phyloP scores from a whole-genome alignment of 345 rosid genomes.

The Aquilaria malaccensis region DNA sequence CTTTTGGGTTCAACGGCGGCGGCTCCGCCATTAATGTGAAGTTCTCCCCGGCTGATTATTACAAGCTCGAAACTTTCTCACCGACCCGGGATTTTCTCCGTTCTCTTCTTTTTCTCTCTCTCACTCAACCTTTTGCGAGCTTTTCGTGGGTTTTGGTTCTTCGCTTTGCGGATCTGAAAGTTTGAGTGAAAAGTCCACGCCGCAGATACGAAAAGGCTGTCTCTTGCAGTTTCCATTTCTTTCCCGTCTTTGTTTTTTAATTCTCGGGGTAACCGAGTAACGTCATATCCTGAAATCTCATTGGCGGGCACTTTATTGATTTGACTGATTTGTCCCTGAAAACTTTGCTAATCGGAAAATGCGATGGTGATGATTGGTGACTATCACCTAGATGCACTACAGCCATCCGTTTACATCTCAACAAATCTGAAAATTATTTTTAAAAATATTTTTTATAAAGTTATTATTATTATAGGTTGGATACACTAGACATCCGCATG shows the following conservation, averaged over 20 bases:
- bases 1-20: slow-evolving; percentile 24
- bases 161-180: slow-evolving; percentile 24
- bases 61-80: not conserved
- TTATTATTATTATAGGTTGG: too few relatives aligned
- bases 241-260: not conserved
- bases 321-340: slow-evolving; percentile 7
- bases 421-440: too few relatives aligned
- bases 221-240: not conserved
- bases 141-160: too few relatives aligned
- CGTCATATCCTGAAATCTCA: not conserved
- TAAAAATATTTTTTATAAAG: too few relatives aligned
- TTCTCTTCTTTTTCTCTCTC: too few relatives aligned
- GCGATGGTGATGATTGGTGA: too few relatives aligned
- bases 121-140: not conserved
- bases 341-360: not conserved
- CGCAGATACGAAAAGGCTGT: slow-evolving; percentile 1
- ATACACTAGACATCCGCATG: too few relatives aligned
- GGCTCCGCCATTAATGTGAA: not conserved
- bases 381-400: too few relatives aligned
- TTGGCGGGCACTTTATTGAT: not conserved
- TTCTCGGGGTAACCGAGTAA: not conserved
- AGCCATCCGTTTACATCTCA: too few relatives aligned
- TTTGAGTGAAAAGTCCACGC: slow-evolving; percentile 37
- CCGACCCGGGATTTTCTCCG: not conserved
- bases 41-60: not conserved